phyloP scores from a whole-genome alignment of 1,284 basidiomycete species.

The Pascua sp. region DNA sequence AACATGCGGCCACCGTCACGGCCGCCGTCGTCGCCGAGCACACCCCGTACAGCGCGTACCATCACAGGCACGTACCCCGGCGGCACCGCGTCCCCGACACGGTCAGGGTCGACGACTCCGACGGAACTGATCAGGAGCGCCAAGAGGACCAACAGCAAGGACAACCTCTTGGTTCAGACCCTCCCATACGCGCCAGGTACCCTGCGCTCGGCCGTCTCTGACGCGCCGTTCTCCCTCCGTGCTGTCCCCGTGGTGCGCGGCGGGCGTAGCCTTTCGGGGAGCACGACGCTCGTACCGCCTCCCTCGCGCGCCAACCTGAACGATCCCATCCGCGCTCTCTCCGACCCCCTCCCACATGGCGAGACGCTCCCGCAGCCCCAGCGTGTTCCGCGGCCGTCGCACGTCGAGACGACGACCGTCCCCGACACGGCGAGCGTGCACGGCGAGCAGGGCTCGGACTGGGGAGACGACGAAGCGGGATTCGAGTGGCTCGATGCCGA shows the following conservation, averaged over 20 bases:
- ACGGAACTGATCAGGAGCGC: slow-evolving; percentile 1
- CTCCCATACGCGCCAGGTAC: not conserved
- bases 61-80: not conserved
- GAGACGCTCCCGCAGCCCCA: slow-evolving; percentile 1
- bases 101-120: slow-evolving; percentile 5
- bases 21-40: slow-evolving; percentile 7
- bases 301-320: too few relatives aligned
- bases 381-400: slow-evolving; percentile 5
- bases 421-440: slow-evolving; percentile 35
- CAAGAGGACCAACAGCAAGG: not conserved
- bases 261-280: slow-evolving; percentile 2
- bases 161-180: not conserved
- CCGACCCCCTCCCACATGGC: not conserved
- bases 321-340: not conserved
- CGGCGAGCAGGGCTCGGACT: slow-evolving; percentile 46
- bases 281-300: too few relatives aligned
- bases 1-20: not conserved
- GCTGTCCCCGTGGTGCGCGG: slow-evolving; percentile 14
- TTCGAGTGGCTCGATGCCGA: slow-evolving; percentile 45
- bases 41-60: slow-evolving; percentile 8
- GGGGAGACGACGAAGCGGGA: slow-evolving; percentile 45
- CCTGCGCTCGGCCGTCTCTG: slow-evolving; percentile 10
- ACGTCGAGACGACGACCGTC: slow-evolving; percentile 18
- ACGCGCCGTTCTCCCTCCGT: slow-evolving; percentile 15
- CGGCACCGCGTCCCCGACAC: slow-evolving; percentile 1